These are phyloP conservation scores for Aspergillus eucalypticola DNA, from an alignment of 2,329 filamentous ascomycete genomes.

Conservation along the genomic window DNA sequence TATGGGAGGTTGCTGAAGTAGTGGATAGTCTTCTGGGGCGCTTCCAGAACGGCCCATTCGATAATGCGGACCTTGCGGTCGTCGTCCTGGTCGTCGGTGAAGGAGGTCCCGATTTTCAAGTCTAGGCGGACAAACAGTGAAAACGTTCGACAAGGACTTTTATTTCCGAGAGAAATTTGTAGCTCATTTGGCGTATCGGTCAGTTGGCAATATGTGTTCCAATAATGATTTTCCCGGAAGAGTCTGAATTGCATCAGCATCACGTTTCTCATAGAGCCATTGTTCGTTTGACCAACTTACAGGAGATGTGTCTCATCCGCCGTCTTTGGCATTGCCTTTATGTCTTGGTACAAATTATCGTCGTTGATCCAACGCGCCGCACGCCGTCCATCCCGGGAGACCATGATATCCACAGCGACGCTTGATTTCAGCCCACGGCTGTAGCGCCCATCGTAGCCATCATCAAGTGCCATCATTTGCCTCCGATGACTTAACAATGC, in stretches of 20 bases:
- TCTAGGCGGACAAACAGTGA: slow-evolving; percentile 15
- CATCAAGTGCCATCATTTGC: slow-evolving; percentile 7
- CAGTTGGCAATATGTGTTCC: slow-evolving; percentile 15
- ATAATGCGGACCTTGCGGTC: slow-evolving; percentile 9
- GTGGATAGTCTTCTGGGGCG: slow-evolving; percentile 15
- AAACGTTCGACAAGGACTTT: slow-evolving; percentile 18
- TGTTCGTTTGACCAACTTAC: slow-evolving; percentile 3
- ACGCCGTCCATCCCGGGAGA: slow-evolving; percentile 6
- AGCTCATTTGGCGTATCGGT: slow-evolving; percentile 15
- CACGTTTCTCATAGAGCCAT: no score
- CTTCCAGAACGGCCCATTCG: slow-evolving; percentile 19
- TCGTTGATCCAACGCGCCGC: slow-evolving; percentile 13
- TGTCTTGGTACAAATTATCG: slow-evolving; percentile 1
- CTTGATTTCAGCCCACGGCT: neutral
- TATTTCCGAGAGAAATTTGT: slow-evolving; percentile 14
- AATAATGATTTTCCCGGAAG: slow-evolving; percentile 16
- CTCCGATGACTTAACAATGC: slow-evolving; percentile 9
- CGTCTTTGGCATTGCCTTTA: slow-evolving; percentile 7
- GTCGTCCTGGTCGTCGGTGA: neutral
- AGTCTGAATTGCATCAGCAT: neutral
- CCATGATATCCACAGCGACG: slow-evolving; percentile 13
- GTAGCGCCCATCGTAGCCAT: slow-evolving; percentile 6
- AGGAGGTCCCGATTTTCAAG: slow-evolving; percentile 3
- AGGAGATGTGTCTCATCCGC: slow-evolving; percentile 16
- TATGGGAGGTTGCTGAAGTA: slow-evolving; percentile 19